phyloP scores from a whole-genome alignment of 441 rosid genomes.

The Jatropha podagrica region DNA sequence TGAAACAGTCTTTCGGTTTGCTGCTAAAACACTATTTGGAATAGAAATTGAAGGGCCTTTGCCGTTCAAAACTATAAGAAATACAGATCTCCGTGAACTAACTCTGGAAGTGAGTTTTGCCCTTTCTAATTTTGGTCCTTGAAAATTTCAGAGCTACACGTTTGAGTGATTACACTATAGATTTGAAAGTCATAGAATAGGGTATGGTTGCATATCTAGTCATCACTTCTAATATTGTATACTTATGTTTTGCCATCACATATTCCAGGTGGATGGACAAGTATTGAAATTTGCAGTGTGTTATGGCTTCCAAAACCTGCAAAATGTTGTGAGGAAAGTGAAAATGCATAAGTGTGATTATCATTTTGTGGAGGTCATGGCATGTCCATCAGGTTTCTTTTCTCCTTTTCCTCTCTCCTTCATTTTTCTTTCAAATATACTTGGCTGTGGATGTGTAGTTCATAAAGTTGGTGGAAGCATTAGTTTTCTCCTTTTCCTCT shows the following conservation, averaged over 20 bases:
- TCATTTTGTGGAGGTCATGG: slow-evolving; percentile 97
- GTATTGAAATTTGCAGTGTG: slow-evolving; percentile 77
- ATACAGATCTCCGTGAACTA: slow-evolving; percentile 81
- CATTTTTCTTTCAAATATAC: background rate
- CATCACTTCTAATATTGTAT: background rate
- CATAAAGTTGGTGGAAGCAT: background rate
- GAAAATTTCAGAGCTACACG: background rate
- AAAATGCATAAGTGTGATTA: slow-evolving; percentile 76
- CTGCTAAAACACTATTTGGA: slow-evolving; percentile 68
- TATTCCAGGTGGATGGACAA: slow-evolving; percentile 69
- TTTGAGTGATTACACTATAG: background rate
- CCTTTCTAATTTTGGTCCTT: slow-evolving; percentile 5
- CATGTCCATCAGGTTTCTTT: slow-evolving; percentile 85
- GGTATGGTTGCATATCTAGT: background rate
- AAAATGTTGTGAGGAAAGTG: slow-evolving; percentile 80
- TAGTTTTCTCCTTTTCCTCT: background rate
- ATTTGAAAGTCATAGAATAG: background rate
- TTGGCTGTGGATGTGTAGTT: background rate
- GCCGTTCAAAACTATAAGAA: slow-evolving; percentile 68
- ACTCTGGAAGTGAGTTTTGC: slow-evolving; percentile 64
- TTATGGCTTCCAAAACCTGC: slow-evolving; percentile 93
- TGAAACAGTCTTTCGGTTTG: slow-evolving; percentile 68
- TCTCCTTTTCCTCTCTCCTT: background rate
- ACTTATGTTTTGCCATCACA: background rate
- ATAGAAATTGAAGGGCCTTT: slow-evolving; percentile 65